Evolutionary conservation across 73 alveolate species (phyloP), one percentile per base, ranked within the genome.

Genomic region (Strombidium stylifer): DNA sequence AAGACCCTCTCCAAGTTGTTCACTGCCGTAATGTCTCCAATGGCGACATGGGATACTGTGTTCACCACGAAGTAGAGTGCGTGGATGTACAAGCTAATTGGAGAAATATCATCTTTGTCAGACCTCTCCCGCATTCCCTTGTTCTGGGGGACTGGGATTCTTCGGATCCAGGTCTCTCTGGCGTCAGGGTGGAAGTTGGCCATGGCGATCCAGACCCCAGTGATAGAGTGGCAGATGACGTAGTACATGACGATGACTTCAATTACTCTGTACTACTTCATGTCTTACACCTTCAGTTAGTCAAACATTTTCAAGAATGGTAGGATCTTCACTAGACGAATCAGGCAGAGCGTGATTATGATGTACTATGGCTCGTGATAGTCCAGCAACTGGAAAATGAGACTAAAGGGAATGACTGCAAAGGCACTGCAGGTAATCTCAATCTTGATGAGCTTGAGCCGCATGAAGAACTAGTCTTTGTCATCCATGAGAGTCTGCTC

Each of bases 1-100:
- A 46, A 60, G 21, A 56, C 64, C 57, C 86, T 28, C 58, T 84
- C 94, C 12, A 32, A 16, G 31, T 49, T 40, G 37, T 32, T 56
- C 3, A 84, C 51, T 37, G 82, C 25, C 3, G 84, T 54, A 5
- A 84, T 8, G 20, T 84, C 90, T 0, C 94, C 94, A 28, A 59
- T 44, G 1, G 90, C 84, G 1, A 76, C 84, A 70, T 78, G 90
- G 27, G 85, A 69, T 25, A 84, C 23, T 0, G 82, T 77, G 26
- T 59, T 62, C 3, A 58, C 64, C 0, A 80, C 65, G 31, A 75
- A 69, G 49, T 78, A 36, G 20, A 77, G 32, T 1, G 90, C 90
- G 47, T 76, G 81, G 18, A 78, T 46, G 42, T 77, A 84, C 12
- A 69, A 2, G 2, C 82, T 15, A 3, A 4, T 7, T 23, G 54